Conservation (phyloP, 768 basidiomycete genomes). For the Tylopilus vinaceipallidus region DNA sequence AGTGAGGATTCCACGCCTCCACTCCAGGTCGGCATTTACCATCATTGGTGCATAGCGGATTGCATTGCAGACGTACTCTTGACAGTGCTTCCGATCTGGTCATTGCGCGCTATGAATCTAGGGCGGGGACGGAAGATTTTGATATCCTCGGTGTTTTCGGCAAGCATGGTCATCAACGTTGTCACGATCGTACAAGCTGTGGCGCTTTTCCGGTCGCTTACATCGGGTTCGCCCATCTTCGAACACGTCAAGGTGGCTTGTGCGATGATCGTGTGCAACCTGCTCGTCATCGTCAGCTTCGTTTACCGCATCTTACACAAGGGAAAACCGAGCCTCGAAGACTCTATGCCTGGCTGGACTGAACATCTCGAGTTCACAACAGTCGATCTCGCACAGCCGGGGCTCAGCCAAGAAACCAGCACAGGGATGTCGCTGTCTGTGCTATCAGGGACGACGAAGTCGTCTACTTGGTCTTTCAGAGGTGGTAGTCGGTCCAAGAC, state of each 20-base stretch:
- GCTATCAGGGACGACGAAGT: neutral
- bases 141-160: constrained; percentile 21
- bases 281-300: constrained; percentile 21
- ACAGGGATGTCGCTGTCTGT: neutral
- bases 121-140: constrained; percentile 15
- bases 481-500: neutral
- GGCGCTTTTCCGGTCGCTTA: neutral
- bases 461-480: constrained; percentile 11
- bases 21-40: neutral
- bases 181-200: constrained; percentile 19
- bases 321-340: neutral
- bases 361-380: constrained; percentile 13
- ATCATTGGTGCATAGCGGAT: constrained; percentile 15
- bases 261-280: constrained; percentile 23
- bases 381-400: constrained; percentile 1
- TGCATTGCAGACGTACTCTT: constrained; percentile 19
- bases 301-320: constrained; percentile 14
- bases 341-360: neutral
- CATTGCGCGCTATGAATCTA: constrained; percentile 15
- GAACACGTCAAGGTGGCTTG: constrained; percentile 23
- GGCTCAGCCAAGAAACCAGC: constrained; percentile 1
- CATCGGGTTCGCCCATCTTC: constrained; percentile 15
- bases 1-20: constrained; percentile 13
- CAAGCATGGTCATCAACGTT: constrained; percentile 19
- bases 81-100: constrained; percentile 19